Conservation (phyloP, 192 early-diverging fungal species). For the Paraglomus occultum region DNA sequence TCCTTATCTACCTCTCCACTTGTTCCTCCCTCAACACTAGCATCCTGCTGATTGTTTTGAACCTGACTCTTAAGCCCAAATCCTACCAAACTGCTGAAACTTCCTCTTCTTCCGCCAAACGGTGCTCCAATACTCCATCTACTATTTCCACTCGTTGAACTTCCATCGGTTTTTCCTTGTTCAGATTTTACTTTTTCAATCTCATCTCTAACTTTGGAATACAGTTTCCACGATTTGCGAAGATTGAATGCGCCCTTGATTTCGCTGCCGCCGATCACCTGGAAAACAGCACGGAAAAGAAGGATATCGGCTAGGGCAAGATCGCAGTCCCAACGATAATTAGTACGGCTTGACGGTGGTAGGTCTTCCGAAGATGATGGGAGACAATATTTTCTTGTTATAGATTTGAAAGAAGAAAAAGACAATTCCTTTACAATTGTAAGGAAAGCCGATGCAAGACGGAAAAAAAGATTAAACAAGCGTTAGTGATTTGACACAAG, state of each 20-base stretch:
- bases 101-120: constrained; percentile 13
- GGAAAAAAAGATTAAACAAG: constrained; percentile 21
- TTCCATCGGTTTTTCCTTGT: constrained; percentile 21
- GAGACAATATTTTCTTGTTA: constrained; percentile 30
- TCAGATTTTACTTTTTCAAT: constrained; percentile 35
- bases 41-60: constrained; percentile 31
- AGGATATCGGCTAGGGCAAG: constrained; percentile 42
- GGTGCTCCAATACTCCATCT: constrained; percentile 14
- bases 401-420: constrained; percentile 30
- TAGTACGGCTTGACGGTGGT: constrained; percentile 35
- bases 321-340: constrained; percentile 48
- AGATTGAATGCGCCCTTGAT: constrained; percentile 42
- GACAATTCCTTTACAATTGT: constrained; percentile 28
- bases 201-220: constrained; percentile 42
- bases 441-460: not conserved
- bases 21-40: constrained; percentile 32
- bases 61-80: not conserved
- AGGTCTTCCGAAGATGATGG: constrained; percentile 26
- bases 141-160: not conserved
- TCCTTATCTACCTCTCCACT: constrained; percentile 38
- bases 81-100: constrained; percentile 22
- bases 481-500: not conserved
- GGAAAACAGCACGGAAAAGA: constrained; percentile 39
- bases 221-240: constrained; percentile 41
- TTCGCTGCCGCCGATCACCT: constrained; percentile 36